These are phyloP conservation scores for Vigna trinervia DNA, from an alignment of 306 rosid genomes.

Conservation along the genomic window DNA sequence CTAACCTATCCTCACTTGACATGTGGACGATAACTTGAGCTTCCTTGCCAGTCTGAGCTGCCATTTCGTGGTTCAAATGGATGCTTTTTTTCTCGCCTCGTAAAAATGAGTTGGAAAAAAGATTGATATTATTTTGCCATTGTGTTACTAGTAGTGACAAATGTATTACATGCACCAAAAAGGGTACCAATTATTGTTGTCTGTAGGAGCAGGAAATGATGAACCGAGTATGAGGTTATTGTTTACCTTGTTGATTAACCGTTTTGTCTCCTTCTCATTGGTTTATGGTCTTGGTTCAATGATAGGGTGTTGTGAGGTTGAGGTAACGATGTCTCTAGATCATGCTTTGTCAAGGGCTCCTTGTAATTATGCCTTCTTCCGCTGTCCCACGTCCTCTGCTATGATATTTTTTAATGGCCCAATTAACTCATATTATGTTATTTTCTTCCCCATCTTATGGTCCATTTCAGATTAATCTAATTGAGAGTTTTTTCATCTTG, in stretches of 20 bases:
- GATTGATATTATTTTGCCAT: constrained; percentile 26
- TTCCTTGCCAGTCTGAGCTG: constrained; percentile 44
- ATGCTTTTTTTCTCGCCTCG: constrained; percentile 60
- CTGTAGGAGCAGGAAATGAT: constrained; percentile 36
- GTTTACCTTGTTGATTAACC: constrained; percentile 39
- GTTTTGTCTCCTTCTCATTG: constrained; percentile 45
- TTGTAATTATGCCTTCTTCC: constrained; percentile 21
- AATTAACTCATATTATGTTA: background rate
- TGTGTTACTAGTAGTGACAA: constrained; percentile 47
- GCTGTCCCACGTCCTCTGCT: background rate
- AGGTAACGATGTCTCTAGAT: constrained; percentile 39
- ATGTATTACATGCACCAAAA: constrained; percentile 41
- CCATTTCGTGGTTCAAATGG: constrained; percentile 54
- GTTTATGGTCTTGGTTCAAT: constrained; percentile 64
- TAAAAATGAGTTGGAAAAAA: constrained; percentile 40
- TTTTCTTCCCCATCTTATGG: no score
- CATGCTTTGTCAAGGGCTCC: constrained; percentile 30
- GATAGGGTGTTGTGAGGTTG: constrained; percentile 48
- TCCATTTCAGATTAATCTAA: no score
- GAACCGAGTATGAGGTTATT: constrained; percentile 56
- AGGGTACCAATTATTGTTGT: constrained; percentile 37
- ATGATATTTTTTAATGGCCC: constrained; percentile 9
- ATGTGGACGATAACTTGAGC: constrained; percentile 74
- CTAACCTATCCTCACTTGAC: constrained; percentile 53
- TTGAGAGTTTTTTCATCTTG: no score